Evolutionary conservation across 148 eudicot species (phyloP), one percentile per base, ranked within the genome.

Genomic region (Polygonum aviculare): DNA sequence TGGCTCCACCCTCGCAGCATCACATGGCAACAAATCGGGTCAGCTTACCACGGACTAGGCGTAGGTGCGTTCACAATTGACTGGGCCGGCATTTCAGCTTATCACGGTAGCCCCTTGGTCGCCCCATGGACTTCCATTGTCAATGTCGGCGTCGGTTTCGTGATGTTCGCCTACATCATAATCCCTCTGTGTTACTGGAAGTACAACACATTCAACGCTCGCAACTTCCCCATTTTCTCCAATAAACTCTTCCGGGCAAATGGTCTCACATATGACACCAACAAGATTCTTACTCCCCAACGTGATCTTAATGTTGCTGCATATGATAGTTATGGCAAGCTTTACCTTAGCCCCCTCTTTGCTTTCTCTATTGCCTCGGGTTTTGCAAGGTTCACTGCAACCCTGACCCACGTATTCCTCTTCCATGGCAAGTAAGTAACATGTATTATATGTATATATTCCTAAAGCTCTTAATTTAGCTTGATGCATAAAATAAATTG

Each of bases 11-110:
- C 99, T 15, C 85, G 78, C 21, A 93, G 94, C 78, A 91, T 96
- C 85, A 96, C 99, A 0, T 96, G 97, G 31, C 99, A 96, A 26
- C 31, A 26, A 26, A 26, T 26, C 31, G 31, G 31, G 31, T 26
- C 31, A 1, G 31, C 31, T 26, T 88, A 91, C 80, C 83, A 91
- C 69, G 99, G 99, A 14, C 93, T 96, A 18, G 99, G 99, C 16
- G 81, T 96, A 48, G 99, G 99, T 22, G 98, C 99, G 59, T 96
- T 96, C 88, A 93, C 99, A 70, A 86, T 96, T 3, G 99, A 96
- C 77, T 96, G 99, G 99, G 99, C 99, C 12, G 99, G 99, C 71
- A 96, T 96, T 72, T 87, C 97, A 10, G 99, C 99, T 11, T 96
- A 96, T 81, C 99, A 96, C 59, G 98, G 98, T 52, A 96, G 99